Base-by-base conservation (phyloP, 352 stramenopile species). In the Globisporangium irregulare region DNA sequence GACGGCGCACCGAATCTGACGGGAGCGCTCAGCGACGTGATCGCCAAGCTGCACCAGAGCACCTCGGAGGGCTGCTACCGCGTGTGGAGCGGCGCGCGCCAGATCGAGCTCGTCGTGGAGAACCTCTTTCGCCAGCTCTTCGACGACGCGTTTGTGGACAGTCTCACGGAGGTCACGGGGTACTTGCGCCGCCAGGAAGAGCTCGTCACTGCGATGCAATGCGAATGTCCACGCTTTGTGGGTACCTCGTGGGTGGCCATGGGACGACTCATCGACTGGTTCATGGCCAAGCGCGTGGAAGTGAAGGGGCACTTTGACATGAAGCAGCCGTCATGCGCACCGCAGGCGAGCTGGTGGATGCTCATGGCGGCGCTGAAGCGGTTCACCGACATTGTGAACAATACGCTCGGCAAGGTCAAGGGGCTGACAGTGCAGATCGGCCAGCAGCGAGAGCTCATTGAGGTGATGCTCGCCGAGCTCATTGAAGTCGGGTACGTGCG, bases 301-400 rank as follows among this genome's bases (percentile, higher is more conserved):
- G 67, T 72, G 53, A 62, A 72, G 55, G 50, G 20, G 20, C 38
- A 72, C 43, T 68, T 67, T 48, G 61, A 72, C 67, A 7, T 34
- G n/a, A 53, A 59, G 59, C 38, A 59, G 54, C 60, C 67, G 27
- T 29, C 67, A 25, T 68, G 67, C 18, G 60, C 67, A 12, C 67
- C 67, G 9, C 20, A 36, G 6, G 18, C 48, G 9, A 60, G 29
- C 7, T 70, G 57, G 58, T 70, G 59, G 58, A 58, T 70, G 46
- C 59, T 70, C 66, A 66, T 70, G 66, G 66, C 66, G 22, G 66
- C 58, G 27, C 50, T 70, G 14, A 70, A 70, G 48, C 66, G 66
- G 32, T 70, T 66, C 50, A 34, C 38, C 10, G 58, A 70, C 59
- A 66, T 59, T 29, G 51, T 70, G 22, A 25, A 55, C 24, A 46